These are phyloP conservation scores for Hypoxylon sp. DNA, from an alignment of 2,329 filamentous ascomycete species.

Conservation along the genomic window DNA sequence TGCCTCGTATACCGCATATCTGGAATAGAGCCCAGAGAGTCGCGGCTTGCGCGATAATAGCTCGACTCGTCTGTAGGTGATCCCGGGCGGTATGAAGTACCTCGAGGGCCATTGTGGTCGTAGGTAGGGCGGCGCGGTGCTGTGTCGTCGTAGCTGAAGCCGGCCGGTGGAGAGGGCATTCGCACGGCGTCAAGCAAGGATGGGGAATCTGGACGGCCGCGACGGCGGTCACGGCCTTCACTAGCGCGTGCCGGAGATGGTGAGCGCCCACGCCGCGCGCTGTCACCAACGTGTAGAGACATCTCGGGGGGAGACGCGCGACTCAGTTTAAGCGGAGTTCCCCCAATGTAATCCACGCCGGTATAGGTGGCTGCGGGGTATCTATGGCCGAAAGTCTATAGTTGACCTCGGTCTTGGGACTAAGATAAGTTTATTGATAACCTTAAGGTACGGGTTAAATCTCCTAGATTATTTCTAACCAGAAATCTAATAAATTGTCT, in stretches of 20 bases:
- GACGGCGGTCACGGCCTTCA: conserved; percentile 55
- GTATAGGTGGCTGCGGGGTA: conserved; percentile 30
- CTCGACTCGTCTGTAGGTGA: conserved; percentile 50
- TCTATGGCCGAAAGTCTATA: conserved; percentile 23
- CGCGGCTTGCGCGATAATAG: conserved; percentile 46
- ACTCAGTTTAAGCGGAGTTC: conserved; percentile 25
- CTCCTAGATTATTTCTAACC: not conserved
- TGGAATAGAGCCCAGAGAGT: conserved; percentile 32
- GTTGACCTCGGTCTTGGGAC: conserved; percentile 3
- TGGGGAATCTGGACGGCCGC: conserved; percentile 52
- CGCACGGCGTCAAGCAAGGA: conserved; percentile 58
- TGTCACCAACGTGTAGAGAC: conserved; percentile 65
- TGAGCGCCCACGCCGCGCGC: conserved; percentile 61
- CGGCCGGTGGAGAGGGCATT: conserved; percentile 57
- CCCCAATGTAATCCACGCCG: conserved; percentile 12
- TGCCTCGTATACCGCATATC: conserved; percentile 35
- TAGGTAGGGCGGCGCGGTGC: conserved; percentile 51
- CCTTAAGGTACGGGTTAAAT: not conserved
- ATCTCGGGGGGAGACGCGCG: conserved; percentile 51
- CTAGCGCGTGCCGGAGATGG: conserved; percentile 60
- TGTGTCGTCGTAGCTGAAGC: conserved; percentile 58
- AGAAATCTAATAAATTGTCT: conserved; percentile 1
- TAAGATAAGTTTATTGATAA: conserved; percentile 22
- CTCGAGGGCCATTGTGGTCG: conserved; percentile 54
- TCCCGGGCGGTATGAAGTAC: conserved; percentile 53